A percentile compares a stretch with the other conserved stretches of the same genome.
These are phyloP conservation scores for Solanum medicagineum DNA, from an alignment of 257 asterid genomes.

Conservation along the genomic window DNA sequence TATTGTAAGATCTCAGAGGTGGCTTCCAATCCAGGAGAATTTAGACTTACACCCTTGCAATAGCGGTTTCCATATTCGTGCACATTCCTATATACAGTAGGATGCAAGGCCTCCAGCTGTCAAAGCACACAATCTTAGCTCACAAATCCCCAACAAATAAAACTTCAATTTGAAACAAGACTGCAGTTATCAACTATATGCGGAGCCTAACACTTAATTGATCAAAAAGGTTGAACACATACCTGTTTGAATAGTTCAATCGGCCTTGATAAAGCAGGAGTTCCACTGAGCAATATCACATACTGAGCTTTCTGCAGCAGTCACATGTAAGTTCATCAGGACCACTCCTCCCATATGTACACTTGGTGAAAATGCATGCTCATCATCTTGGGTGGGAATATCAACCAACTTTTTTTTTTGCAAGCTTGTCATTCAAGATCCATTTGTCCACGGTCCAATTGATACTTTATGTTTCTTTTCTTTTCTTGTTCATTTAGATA, in stretches of 20 bases:
- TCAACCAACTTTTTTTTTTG: background rate
- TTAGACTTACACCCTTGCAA: conserved; percentile 91
- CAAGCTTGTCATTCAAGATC: background rate
- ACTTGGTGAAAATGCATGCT: background rate
- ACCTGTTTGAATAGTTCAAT: conserved; percentile 93
- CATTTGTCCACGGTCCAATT: background rate
- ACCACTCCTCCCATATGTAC: background rate
- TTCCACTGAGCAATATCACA: conserved; percentile 82
- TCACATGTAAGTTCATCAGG: background rate
- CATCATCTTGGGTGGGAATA: background rate
- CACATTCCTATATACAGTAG: conserved; percentile 69
- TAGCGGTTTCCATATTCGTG: conserved; percentile 89
- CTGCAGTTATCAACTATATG: background rate
- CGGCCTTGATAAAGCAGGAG: conserved; percentile 95
- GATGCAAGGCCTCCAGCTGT: conserved; percentile 90
- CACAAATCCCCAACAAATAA: background rate
- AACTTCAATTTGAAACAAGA: background rate
- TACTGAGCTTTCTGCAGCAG: conserved; percentile 65
- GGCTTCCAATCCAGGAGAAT: background rate
- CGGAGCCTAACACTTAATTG: conserved; percentile 2
- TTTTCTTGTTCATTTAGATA: background rate
- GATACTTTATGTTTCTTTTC: background rate
- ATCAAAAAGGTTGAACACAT: background rate
- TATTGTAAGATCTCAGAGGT: background rate
- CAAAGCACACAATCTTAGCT: conserved; percentile 2